Conservation (phyloP, 192 early-diverging fungal genomes). For the Coemansia sp. region DNA sequence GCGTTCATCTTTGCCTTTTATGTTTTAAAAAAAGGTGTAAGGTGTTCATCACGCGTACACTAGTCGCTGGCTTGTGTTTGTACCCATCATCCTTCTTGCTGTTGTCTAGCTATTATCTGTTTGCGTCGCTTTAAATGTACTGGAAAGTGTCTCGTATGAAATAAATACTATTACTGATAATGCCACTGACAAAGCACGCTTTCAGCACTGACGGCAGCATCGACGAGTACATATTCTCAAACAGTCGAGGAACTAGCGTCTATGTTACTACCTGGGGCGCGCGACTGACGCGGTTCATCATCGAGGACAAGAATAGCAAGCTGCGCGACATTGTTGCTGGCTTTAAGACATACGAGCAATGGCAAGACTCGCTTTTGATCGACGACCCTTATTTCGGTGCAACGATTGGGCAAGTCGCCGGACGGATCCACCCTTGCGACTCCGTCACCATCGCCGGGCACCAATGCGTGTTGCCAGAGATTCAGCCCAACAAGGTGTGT, state of each 20-base stretch:
- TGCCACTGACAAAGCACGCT: constrained; percentile 40
- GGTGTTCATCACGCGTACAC: background rate
- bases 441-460: constrained; percentile 65
- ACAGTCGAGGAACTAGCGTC: constrained; percentile 28
- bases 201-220: constrained; percentile 39
- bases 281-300: constrained; percentile 67
- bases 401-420: constrained; percentile 75
- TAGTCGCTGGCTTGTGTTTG: background rate
- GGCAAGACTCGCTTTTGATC: constrained; percentile 47
- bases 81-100: background rate
- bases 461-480: constrained; percentile 61
- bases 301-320: constrained; percentile 58
- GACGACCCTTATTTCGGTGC: constrained; percentile 80
- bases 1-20: background rate
- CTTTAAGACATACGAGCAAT: constrained; percentile 64
- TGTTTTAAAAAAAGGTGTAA: background rate
- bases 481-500: constrained; percentile 72
- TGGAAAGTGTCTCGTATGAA: background rate
- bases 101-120: background rate
- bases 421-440: constrained; percentile 56
- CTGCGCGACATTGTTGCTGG: constrained; percentile 75
- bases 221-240: constrained; percentile 37
- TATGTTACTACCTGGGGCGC: constrained; percentile 67
- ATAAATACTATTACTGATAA: constrained; percentile 4
- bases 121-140: background rate